Evolutionary conservation across 768 basidiomycete species (phyloP).

Genomic region (Trametes punicea): DNA sequence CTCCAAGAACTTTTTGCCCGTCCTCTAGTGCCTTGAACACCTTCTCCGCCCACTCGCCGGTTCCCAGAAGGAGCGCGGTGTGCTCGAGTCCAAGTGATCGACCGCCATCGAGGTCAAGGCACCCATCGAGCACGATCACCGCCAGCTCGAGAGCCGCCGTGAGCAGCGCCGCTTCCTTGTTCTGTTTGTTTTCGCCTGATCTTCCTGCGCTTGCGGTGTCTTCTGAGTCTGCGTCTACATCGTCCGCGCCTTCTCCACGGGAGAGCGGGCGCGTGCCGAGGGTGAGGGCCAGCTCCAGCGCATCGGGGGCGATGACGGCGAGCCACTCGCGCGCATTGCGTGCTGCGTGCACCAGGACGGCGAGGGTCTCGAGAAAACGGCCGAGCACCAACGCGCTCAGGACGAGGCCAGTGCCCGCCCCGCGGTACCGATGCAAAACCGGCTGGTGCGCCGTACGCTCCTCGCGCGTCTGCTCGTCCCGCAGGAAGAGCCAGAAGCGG

Average conservation of each 20-base stretch:
- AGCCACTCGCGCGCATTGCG: conserved; percentile 81
- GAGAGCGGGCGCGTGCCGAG: conserved; percentile 68
- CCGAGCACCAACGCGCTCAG: conserved; percentile 74
- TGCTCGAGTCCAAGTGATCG: conserved; percentile 72
- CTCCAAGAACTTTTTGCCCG: conserved; percentile 57
- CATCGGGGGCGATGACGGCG: conserved; percentile 74
- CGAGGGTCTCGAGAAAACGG: conserved; percentile 71
- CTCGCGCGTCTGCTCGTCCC: conserved; percentile 78
- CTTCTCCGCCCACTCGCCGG: conserved; percentile 76
- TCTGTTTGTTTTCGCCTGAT: conserved; percentile 19
- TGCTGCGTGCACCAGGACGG: conserved; percentile 79
- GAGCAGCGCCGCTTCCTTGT: conserved; percentile 71
- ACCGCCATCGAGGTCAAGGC: conserved; percentile 75
- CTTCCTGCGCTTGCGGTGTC: neutral
- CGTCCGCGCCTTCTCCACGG: conserved; percentile 33
- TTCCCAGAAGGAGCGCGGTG: conserved; percentile 61
- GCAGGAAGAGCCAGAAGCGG: conserved; percentile 92
- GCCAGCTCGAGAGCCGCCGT: conserved; percentile 75
- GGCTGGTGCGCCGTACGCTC: conserved; percentile 59
- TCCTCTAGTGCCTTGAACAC: conserved; percentile 65
- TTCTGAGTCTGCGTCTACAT: conserved; percentile 18
- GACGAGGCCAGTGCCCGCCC: conserved; percentile 79
- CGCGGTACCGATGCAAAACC: conserved; percentile 55
- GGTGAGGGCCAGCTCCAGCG: conserved; percentile 79
- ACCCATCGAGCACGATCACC: conserved; percentile 71